These are phyloP conservation scores for Jaltomata sinuosa DNA, from an alignment of 257 asterid genomes.

Conservation along the genomic window DNA sequence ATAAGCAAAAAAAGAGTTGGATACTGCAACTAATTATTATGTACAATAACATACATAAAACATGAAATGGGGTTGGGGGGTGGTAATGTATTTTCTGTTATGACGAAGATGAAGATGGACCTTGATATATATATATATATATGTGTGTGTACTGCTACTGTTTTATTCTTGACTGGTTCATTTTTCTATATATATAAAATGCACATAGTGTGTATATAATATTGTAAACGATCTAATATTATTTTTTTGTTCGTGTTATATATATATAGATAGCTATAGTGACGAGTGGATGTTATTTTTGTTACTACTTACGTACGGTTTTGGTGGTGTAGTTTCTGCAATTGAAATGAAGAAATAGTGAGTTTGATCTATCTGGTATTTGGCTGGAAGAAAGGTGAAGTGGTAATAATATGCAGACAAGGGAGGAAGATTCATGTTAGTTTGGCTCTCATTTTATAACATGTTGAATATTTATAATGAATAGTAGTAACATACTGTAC, in stretches of 20 bases:
- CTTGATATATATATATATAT: neutral
- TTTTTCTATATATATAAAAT: neutral
- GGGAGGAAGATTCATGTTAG: neutral
- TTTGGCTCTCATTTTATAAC: neutral
- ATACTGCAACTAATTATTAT: neutral
- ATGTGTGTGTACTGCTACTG: neutral
- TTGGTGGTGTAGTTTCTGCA: too few relatives aligned
- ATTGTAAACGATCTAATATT: neutral
- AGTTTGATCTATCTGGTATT: neutral
- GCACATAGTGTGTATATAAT: neutral
- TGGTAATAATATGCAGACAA: too few relatives aligned
- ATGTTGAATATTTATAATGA: neutral
- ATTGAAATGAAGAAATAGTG: neutral
- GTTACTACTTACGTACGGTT: too few relatives aligned
- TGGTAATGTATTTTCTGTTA: neutral
- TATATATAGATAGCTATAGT: too few relatives aligned
- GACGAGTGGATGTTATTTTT: neutral
- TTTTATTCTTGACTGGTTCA: neutral
- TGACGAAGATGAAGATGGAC: neutral
- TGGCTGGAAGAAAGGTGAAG: neutral
- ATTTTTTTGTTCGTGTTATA: too few relatives aligned
- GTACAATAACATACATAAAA: slow-evolving; percentile 16
- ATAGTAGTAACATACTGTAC: too few relatives aligned
- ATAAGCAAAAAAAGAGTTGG: neutral
- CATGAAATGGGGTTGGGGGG: neutral